A percentile compares a stretch with the other conserved stretches of the same genome.
Conservation (phyloP, 2,329 filamentous ascomycete species). For the Stagonosporopsis rhizophila region DNA sequence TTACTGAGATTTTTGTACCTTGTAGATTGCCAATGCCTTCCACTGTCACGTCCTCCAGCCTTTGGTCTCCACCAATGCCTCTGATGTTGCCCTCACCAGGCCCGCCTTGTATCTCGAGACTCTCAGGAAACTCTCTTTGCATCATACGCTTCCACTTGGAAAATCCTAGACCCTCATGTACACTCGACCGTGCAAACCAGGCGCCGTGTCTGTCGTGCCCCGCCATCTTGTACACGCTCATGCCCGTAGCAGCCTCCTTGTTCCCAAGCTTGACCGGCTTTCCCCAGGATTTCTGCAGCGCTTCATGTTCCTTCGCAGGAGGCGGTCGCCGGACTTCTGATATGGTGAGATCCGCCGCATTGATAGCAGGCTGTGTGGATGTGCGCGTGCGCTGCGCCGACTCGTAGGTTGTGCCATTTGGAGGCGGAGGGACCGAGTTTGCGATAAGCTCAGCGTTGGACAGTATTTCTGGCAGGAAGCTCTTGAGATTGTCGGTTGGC, state of each 20-base stretch:
- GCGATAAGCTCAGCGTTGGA: constrained; percentile 72
- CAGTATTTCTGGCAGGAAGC: constrained; percentile 53
- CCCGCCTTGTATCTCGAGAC: constrained; percentile 71
- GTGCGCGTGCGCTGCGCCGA: constrained; percentile 63
- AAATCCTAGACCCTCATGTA: constrained; percentile 81
- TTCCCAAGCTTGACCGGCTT: constrained; percentile 78
- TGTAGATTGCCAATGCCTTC: constrained; percentile 69
- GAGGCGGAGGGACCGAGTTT: constrained; percentile 74
- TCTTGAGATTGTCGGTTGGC: constrained; percentile 51
- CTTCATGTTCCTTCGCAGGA: constrained; percentile 60
- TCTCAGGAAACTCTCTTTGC: constrained; percentile 79
- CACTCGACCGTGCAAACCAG: constrained; percentile 87
- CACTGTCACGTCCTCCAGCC: constrained; percentile 69
- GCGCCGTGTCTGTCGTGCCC: constrained; percentile 82
- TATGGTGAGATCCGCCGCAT: constrained; percentile 60
- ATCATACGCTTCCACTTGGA: constrained; percentile 79
- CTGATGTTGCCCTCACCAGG: constrained; percentile 78
- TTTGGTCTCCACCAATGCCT: constrained; percentile 82
- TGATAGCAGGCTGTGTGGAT: constrained; percentile 60
- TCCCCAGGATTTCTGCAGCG: constrained; percentile 81
- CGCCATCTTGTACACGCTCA: constrained; percentile 80
- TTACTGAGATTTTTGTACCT: constrained; percentile 52
- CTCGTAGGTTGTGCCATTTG: constrained; percentile 54
- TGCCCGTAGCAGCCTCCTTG: constrained; percentile 76
- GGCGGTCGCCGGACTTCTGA: constrained; percentile 60